Conservation (phyloP, 108 stramenopile species). For the Nannochloropsis granulata region DNA sequence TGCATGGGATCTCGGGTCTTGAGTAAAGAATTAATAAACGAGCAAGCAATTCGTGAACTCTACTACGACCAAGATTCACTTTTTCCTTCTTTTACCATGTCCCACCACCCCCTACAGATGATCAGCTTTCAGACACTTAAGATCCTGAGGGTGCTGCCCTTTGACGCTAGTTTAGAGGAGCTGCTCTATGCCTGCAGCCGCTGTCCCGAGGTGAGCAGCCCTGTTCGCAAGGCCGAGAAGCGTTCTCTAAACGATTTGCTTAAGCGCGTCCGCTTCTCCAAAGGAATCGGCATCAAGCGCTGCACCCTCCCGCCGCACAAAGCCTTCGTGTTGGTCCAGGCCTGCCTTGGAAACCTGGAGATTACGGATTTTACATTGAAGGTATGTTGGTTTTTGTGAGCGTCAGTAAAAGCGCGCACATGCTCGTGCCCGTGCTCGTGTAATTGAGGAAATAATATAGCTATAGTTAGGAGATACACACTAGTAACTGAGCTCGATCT, state of each 20-base stretch:
- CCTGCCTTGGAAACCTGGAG: neutral
- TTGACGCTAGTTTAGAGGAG: neutral
- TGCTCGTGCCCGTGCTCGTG: too few relatives aligned
- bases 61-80: neutral
- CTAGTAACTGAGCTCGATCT: too few relatives aligned
- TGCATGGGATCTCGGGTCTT: neutral
- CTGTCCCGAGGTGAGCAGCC: constrained; percentile 28
- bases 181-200: constrained; percentile 3
- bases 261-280: constrained; percentile 14
- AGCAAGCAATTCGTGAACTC: neutral
- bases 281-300: neutral
- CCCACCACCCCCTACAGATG: neutral
- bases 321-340: neutral
- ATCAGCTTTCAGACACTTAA: neutral
- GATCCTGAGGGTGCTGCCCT: neutral
- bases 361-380: neutral
- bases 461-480: too few relatives aligned
- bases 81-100: neutral
- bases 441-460: too few relatives aligned
- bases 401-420: too few relatives aligned
- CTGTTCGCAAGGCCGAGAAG: constrained; percentile 30
- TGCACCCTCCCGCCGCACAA: neutral
- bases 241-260: constrained; percentile 27
- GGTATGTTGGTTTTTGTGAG: neutral
- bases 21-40: constrained; percentile 22